Percentiles rank a stretch among this genome's conserved stretches.
phyloP scores from a whole-genome alignment of 164 flowering plant genomes.

The Vitis cinerea region DNA sequence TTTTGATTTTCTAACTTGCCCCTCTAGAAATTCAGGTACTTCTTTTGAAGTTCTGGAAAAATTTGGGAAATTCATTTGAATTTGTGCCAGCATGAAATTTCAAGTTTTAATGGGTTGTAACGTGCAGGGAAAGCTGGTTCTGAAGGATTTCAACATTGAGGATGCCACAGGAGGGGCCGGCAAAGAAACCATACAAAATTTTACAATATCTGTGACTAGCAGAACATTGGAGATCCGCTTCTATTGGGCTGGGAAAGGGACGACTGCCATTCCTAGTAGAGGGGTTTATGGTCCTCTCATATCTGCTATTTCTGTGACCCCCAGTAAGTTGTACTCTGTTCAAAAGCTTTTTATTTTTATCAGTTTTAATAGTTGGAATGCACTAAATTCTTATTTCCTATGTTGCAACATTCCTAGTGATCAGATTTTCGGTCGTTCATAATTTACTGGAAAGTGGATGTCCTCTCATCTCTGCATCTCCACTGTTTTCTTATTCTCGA shows the following conservation, averaged over 20 bases:
- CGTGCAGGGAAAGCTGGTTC: conserved; percentile 5
- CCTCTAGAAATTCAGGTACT: too few species aligned
- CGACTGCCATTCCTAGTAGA: conserved; percentile 27
- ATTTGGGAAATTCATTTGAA: too few species aligned
- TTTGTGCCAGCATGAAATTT: too few species aligned
- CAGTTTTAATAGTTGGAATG: neutral
- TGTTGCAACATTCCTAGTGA: neutral
- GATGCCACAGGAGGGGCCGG: conserved; percentile 16
- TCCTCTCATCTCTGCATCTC: neutral
- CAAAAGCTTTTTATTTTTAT: neutral
- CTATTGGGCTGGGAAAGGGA: too few species aligned
- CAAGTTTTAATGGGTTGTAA: too few species aligned
- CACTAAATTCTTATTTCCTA: neutral
- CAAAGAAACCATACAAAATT: neutral
- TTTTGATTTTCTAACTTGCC: too few species aligned
- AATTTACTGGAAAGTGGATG: neutral
- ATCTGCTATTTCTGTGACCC: conserved; percentile 49
- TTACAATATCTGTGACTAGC: conserved; percentile 3
- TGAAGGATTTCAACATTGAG: conserved; percentile 18
- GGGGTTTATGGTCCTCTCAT: conserved; percentile 56
- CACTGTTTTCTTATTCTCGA: neutral
- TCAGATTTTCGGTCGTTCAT: neutral
- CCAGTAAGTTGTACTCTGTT: conserved; percentile 19
- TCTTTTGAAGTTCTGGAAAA: too few species aligned
- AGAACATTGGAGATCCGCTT: conserved; percentile 19